Percentiles rank a stretch among this genome's conserved stretches.
These are phyloP conservation scores for Chaetomiaceae sp. DNA, from an alignment of 2,329 filamentous ascomycete species.

Conservation along the genomic window DNA sequence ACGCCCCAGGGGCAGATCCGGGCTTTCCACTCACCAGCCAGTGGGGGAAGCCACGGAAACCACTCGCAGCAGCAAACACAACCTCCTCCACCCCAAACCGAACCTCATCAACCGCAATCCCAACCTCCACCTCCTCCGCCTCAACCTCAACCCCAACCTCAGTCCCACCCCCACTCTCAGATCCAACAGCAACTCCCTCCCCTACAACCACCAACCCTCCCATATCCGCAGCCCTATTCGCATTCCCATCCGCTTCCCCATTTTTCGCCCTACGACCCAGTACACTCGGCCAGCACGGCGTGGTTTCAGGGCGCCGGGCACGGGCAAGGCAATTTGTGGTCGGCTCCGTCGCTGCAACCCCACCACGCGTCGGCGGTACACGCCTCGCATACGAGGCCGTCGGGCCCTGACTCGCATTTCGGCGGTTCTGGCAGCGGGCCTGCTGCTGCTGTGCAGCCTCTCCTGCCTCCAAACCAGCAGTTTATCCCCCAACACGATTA, in stretches of 20 bases:
- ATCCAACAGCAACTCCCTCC: not conserved
- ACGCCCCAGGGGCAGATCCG: not conserved
- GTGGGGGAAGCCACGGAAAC: not conserved
- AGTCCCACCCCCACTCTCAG: not conserved
- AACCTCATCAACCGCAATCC: not conserved
- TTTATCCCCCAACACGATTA: constrained; percentile 6
- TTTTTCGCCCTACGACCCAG: constrained; percentile 11
- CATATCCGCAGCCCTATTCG: constrained; percentile 9
- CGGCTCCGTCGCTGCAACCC: not conserved
- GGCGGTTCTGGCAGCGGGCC: not conserved
- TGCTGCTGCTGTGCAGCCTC: constrained; percentile 11
- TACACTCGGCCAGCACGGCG: constrained; percentile 3
- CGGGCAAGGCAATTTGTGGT: not conserved
- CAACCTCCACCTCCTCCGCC: constrained; percentile 1
- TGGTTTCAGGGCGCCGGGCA: constrained; percentile 1
- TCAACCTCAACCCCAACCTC: not conserved
- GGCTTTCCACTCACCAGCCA: not conserved
- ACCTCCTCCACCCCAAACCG: constrained; percentile 14
- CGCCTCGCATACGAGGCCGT: not conserved
- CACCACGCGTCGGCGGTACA: not conserved
- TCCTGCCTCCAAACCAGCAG: constrained; percentile 4
- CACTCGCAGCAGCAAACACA: constrained; percentile 8
- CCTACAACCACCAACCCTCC: constrained; percentile 4
- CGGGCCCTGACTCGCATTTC: constrained; percentile 5
- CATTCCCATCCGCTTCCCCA: constrained; percentile 2